phyloP scores from a whole-genome alignment of 495 filamentous ascomycete genomes.

The Usnea hakonensis region DNA sequence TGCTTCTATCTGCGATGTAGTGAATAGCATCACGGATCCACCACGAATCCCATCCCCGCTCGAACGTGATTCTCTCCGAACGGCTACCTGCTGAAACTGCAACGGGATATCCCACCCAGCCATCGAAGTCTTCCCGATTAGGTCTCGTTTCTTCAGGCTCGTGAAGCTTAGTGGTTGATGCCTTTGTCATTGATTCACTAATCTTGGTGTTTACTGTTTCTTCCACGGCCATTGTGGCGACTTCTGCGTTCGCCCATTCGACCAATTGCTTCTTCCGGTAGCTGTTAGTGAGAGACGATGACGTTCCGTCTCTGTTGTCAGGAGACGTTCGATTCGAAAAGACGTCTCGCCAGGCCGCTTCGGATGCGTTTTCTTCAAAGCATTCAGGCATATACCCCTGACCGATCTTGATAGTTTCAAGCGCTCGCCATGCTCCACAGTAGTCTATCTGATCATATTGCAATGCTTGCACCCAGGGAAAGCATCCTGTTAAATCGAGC shows the following conservation, averaged over 20 bases:
- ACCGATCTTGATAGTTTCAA: conserved; percentile 16
- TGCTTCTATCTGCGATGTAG: background rate
- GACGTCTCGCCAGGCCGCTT: background rate
- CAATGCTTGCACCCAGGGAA: conserved; percentile 61
- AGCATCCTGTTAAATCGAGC: conserved; percentile 74
- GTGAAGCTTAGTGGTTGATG: background rate
- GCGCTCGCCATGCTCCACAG: conserved; percentile 16
- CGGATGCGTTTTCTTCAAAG: background rate
- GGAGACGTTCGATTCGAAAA: background rate
- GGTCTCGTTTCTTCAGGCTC: background rate
- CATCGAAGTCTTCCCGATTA: background rate
- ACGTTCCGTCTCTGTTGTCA: background rate
- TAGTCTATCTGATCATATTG: conserved; percentile 29
- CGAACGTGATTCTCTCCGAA: background rate
- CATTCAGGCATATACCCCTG: conserved; percentile 16
- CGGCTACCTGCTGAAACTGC: background rate
- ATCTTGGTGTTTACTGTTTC: background rate
- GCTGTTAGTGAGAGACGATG: background rate
- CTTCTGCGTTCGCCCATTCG: background rate
- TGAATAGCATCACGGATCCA: conserved; percentile 8
- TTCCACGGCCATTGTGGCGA: background rate
- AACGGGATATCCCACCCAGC: background rate
- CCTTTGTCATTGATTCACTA: background rate
- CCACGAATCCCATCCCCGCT: conserved; percentile 7
- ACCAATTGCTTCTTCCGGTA: background rate